Percentiles rank a stretch among this genome's conserved stretches.
Evolutionary conservation across 164 flowering plant species (phyloP).

Genomic region (Santalum album): DNA sequence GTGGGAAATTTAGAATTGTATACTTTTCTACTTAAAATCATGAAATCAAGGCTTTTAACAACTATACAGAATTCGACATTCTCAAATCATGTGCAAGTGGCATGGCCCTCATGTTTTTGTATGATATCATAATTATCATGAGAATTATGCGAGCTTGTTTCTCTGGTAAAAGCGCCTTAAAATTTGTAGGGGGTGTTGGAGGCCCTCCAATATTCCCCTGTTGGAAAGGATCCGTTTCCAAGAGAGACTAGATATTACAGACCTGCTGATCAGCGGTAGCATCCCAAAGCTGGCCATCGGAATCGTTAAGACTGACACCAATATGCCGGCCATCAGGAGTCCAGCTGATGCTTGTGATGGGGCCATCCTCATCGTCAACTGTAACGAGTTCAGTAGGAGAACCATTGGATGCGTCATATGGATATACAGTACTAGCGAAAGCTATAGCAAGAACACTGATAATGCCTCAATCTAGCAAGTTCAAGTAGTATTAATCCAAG

Average conservation of each 20-base stretch:
- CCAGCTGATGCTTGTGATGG: constrained; percentile 52
- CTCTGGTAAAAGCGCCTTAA: too few species aligned
- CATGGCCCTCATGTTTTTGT: too few species aligned
- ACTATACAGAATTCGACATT: too few species aligned
- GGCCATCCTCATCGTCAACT: constrained; percentile 30
- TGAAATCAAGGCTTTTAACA: too few species aligned
- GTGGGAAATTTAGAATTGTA: too few species aligned
- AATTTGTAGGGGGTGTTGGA: too few species aligned
- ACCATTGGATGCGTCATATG: constrained; percentile 49
- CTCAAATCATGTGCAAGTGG: too few species aligned
- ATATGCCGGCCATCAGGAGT: constrained; percentile 60
- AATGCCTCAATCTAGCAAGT: constrained; percentile 59
- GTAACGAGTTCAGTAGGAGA: constrained; percentile 42
- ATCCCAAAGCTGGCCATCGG: constrained; percentile 60
- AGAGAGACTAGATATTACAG: not conserved
- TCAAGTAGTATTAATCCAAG: constrained; percentile 53
- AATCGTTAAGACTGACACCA: constrained; percentile 46
- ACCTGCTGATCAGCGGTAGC: constrained; percentile 26
- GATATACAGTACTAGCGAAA: constrained; percentile 41
- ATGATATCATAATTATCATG: too few species aligned
- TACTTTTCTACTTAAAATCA: too few species aligned
- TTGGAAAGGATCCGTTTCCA: too few species aligned
- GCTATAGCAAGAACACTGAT: constrained; percentile 50
- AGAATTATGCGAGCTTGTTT: too few species aligned
- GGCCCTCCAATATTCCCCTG: too few species aligned